These are phyloP conservation scores for Chlamydomonas reinhardtii DNA, from an alignment of 163 green algal genomes.

Conservation along the genomic window DNA sequence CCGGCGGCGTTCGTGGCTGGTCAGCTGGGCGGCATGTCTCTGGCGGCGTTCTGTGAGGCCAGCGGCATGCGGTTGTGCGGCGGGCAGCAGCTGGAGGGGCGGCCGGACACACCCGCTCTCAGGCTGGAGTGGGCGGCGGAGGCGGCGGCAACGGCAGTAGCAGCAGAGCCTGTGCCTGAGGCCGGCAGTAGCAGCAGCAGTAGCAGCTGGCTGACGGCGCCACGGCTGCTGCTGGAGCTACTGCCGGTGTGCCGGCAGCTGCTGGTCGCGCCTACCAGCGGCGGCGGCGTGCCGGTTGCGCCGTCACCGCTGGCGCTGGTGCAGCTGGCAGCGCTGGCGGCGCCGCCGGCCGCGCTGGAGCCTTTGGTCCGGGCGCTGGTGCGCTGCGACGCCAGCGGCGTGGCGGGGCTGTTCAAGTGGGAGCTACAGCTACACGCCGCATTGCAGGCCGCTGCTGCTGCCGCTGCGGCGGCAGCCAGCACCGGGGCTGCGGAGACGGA, in stretches of 20 bases:
- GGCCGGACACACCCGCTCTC: not conserved
- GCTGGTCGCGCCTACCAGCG: not conserved
- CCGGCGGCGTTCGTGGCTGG: not conserved
- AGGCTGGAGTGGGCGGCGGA: slow-evolving; percentile 36
- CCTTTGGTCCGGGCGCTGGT: slow-evolving; percentile 25
- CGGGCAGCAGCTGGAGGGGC: not conserved
- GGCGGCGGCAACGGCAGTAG: not conserved
- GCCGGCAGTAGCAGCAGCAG: not conserved
- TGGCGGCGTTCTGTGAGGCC: slow-evolving; percentile 13
- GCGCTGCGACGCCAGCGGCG: slow-evolving; percentile 25
- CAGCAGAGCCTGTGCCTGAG: not conserved
- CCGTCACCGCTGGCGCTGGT: slow-evolving; percentile 17
- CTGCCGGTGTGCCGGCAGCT: slow-evolving; percentile 15
- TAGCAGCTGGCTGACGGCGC: slow-evolving; percentile 21
- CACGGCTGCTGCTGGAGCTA: slow-evolving; percentile 47
- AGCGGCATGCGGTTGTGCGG: slow-evolving; percentile 15
- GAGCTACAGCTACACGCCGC: slow-evolving; percentile 43
- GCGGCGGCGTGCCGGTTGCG: not conserved
- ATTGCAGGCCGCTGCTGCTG: slow-evolving; percentile 10
- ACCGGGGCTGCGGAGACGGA: no score
- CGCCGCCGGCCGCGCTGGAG: not conserved
- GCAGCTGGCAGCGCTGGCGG: slow-evolving; percentile 10
- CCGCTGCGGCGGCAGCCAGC: no score
- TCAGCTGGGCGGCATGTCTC: not conserved
- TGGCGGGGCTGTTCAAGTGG: slow-evolving; percentile 49